Percentiles rank a stretch among this genome's conserved stretches.
phyloP scores from a whole-genome alignment of 805 yeast species.

The Lipomyces oligophaga region DNA sequence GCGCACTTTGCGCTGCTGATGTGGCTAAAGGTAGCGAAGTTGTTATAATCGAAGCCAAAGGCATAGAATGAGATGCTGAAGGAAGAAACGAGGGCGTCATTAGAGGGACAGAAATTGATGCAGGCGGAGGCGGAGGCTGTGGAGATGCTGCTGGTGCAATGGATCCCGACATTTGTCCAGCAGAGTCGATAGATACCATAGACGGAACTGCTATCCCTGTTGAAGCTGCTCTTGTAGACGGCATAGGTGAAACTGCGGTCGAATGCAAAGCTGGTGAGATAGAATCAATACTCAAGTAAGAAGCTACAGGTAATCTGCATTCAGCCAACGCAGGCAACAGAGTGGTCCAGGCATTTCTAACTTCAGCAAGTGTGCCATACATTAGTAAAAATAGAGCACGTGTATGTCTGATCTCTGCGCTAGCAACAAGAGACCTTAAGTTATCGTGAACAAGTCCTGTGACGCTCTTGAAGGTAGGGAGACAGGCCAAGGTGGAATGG shows the following conservation, averaged over 20 bases:
- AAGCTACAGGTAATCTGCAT: conserved; percentile 11
- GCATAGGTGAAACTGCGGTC: neutral
- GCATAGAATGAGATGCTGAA: conserved; percentile 5
- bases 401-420: conserved; percentile 60
- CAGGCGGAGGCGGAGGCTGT: conserved; percentile 13
- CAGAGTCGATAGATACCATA: no score
- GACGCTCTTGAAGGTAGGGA: conserved; percentile 51
- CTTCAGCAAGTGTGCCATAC: conserved; percentile 61
- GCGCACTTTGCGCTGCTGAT: neutral
- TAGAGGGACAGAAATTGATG: conserved; percentile 5
- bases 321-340: conserved; percentile 36
- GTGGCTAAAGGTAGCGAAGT: conserved; percentile 2
- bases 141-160: neutral
- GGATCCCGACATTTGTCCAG: neutral
- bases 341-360: conserved; percentile 59
- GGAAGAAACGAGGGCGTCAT: conserved; percentile 16
- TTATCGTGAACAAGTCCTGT: conserved; percentile 49
- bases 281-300: neutral
- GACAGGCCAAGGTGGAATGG: conserved; percentile 39
- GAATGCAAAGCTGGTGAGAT: neutral
- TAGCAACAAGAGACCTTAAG: conserved; percentile 48
- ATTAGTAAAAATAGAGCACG: conserved; percentile 59
- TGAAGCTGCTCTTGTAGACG: neutral
- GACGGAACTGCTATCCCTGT: neutral
- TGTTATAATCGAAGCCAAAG: conserved; percentile 9